Conservation (phyloP, 1,284 basidiomycete species). For the Trametes pubescens region DNA sequence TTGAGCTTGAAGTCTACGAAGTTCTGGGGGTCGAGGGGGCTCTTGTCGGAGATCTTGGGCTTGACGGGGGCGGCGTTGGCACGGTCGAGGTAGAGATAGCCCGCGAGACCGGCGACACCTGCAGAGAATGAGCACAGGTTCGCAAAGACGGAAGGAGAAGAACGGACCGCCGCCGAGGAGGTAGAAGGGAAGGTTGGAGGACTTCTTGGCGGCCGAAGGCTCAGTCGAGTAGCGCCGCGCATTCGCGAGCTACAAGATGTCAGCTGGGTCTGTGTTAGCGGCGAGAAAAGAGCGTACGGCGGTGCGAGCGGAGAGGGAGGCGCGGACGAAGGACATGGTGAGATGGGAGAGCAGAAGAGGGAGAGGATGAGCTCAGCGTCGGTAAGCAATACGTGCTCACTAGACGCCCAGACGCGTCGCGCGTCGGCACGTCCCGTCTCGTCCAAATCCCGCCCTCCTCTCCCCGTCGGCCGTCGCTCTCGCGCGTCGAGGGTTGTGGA, state of each 20-base stretch:
- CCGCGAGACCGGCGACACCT: conserved; percentile 58
- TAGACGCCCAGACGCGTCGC: conserved; percentile 10
- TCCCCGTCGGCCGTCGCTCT: not conserved
- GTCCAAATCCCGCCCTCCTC: not conserved
- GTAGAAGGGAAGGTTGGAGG: conserved; percentile 58
- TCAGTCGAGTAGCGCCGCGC: conserved; percentile 57
- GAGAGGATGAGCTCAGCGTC: conserved; percentile 1
- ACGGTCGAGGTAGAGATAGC: conserved; percentile 57
- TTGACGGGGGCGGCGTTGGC: conserved; percentile 33
- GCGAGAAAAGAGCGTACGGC: conserved; percentile 31
- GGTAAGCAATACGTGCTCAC: conserved; percentile 6
- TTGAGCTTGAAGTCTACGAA: conserved; percentile 87
- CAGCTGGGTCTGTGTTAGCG: not conserved
- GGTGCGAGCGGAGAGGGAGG: conserved; percentile 36
- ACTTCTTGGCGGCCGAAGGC: conserved; percentile 49
- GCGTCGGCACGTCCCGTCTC: not conserved
- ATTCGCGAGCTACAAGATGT: conserved; percentile 32
- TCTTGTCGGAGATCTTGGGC: conserved; percentile 56
- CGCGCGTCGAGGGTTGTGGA: not conserved
- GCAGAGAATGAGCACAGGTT: not conserved
- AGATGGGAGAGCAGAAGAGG: not conserved
- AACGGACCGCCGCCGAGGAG: conserved; percentile 52
- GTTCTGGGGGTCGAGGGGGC: conserved; percentile 75
- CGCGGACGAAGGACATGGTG: conserved; percentile 43
- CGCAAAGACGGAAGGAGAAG: not conserved